Evolutionary conservation across 352 stramenopile species (phyloP), one percentile per base, ranked within the genome.

Genomic region (Pythium rhizo-oryzae): DNA sequence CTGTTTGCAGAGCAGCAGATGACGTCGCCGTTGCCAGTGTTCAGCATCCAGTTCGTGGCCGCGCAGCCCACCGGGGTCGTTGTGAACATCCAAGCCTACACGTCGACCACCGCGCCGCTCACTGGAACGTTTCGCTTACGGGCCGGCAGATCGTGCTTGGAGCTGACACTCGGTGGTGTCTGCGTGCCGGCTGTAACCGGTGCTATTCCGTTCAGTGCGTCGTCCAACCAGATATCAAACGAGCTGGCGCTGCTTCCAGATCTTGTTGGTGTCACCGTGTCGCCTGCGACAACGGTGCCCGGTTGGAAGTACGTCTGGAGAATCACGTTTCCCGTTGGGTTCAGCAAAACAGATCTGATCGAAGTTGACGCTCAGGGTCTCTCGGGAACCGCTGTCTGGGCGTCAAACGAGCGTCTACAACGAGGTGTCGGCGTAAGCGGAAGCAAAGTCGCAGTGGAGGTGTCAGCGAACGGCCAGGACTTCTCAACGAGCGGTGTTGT

Each of bases 381-480:
- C 0, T 30, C 12, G 19, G 71, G 77, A 11, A 74, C 58, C 60
- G 53, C 28, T 0, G 59, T 76, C 13, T 37, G n/a, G 13, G 13
- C 66, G 0, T 66, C 44, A 5, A 56, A 80, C 4, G 43, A 50
- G 8, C 64, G 65, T 28, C 43, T 85, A 2, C 75, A 80, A 56
- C 75, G 77, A 49, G 79, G 75, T 16, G 67, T 76, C 21, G 77
- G 74, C 18, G 37, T 92, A 16, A 69, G 75, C 24, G 82, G 83
- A n/a, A 77, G 77, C 8, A 78, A 79, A 51, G 90, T 97, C 11
- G 71, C 90, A 15, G 63, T 98, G n/a, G 86, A 97, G 39, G 78
- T 98, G 16, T 96, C 90, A 15, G 86, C 87, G 4, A 98, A 98
- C 63, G 81, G 82, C 8, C 82, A 89, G 49, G 92, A 98, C 56